Conservation (phyloP, 352 stramenopile species). For the Globisporangium abappressorium region DNA sequence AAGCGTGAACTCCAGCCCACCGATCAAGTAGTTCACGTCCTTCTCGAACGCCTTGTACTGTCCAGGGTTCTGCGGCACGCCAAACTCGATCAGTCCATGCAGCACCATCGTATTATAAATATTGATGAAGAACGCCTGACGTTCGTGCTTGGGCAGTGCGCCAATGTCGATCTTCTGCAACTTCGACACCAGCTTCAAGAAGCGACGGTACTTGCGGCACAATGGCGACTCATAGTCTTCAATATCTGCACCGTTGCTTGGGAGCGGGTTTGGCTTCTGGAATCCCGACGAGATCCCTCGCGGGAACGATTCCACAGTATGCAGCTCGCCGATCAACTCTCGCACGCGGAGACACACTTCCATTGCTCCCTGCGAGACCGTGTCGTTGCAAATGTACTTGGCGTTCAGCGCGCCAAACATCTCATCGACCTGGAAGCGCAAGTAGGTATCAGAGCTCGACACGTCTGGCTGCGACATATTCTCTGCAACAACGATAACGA, state of each 20-base stretch:
- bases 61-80: slow-evolving; percentile 77
- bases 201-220: slow-evolving; percentile 65
- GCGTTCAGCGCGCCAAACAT: slow-evolving; percentile 79
- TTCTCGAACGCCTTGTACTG: slow-evolving; percentile 85
- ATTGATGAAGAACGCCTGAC: slow-evolving; percentile 89
- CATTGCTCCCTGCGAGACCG: slow-evolving; percentile 48
- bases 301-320: slow-evolving; percentile 62
- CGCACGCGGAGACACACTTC: slow-evolving; percentile 69
- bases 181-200: slow-evolving; percentile 61
- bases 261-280: slow-evolving; percentile 25
- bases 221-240: slow-evolving; percentile 57
- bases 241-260: slow-evolving; percentile 18
- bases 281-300: slow-evolving; percentile 73
- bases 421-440: slow-evolving; percentile 85
- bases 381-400: slow-evolving; percentile 63
- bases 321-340: slow-evolving; percentile 63
- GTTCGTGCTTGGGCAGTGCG: slow-evolving; percentile 76
- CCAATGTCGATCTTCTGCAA: slow-evolving; percentile 74
- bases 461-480: slow-evolving; percentile 45
- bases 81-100: slow-evolving; percentile 83
- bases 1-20: slow-evolving; percentile 72
- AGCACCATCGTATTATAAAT: slow-evolving; percentile 89
- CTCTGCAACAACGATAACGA: slow-evolving; percentile 62
- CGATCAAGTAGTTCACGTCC: slow-evolving; percentile 76
- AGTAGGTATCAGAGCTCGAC: slow-evolving; percentile 45